Evolutionary conservation across 331 rosid species (phyloP).

Genomic region (Quercus lobata): DNA sequence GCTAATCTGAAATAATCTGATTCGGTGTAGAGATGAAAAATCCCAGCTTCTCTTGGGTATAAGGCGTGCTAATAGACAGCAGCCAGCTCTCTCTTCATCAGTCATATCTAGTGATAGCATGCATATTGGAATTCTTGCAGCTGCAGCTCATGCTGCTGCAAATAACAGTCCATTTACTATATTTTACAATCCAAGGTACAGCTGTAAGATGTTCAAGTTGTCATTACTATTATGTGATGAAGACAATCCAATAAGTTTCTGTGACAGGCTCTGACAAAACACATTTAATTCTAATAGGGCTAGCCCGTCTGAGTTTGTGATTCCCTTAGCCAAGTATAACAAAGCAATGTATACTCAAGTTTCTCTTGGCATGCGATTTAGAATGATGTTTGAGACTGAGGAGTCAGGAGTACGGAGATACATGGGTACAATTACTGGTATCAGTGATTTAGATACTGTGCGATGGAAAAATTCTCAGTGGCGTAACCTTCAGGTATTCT

Average conservation of each 20-base stretch:
- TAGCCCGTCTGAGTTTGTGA: slow-evolving; percentile 91
- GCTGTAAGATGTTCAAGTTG: slow-evolving; percentile 4
- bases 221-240: slow-evolving; percentile 8
- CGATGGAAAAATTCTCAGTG: slow-evolving; percentile 95
- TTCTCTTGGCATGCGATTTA: slow-evolving; percentile 94
- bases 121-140: slow-evolving; percentile 98
- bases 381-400: slow-evolving; percentile 99
- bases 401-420: slow-evolving; percentile 95
- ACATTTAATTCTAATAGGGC: slow-evolving; percentile 61
- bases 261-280: slow-evolving; percentile 24
- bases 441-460: slow-evolving; percentile 76
- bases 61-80: slow-evolving; percentile 83
- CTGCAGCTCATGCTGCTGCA: slow-evolving; percentile 99
- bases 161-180: slow-evolving; percentile 86
- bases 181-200: slow-evolving; percentile 94
- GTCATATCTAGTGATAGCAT: slow-evolving; percentile 99
- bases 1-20: slow-evolving; percentile 18
- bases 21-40: slow-evolving; percentile 68
- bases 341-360: slow-evolving; percentile 90
- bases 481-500: slow-evolving; percentile 94
- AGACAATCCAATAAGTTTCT: slow-evolving; percentile 8
- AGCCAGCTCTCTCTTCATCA: slow-evolving; percentile 88
- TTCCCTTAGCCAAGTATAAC: slow-evolving; percentile 88
- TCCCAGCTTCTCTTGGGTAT: slow-evolving; percentile 90
- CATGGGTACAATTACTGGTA: slow-evolving; percentile 94